Evolutionary conservation across 192 early-diverging fungal species (phyloP).

Genomic region (Podila clonocystis): DNA sequence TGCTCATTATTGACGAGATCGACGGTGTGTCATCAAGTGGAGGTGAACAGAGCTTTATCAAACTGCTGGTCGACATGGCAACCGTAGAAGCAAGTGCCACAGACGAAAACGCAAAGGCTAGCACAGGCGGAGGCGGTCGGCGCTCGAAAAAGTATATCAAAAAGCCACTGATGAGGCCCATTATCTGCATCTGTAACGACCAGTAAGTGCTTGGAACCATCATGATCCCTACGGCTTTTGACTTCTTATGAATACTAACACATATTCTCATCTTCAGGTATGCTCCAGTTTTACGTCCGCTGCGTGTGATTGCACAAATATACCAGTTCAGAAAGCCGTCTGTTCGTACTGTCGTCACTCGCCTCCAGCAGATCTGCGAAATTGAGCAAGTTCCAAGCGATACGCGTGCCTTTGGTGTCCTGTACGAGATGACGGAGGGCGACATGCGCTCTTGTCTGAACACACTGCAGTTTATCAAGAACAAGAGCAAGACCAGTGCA

Average conservation of each 20-base stretch:
- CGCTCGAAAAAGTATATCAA: slow-evolving; percentile 41
- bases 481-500: slow-evolving; percentile 19
- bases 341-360: slow-evolving; percentile 69
- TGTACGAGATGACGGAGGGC: slow-evolving; percentile 83
- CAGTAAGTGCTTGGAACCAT: slow-evolving; percentile 58
- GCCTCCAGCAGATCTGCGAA: slow-evolving; percentile 84
- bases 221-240: not conserved
- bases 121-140: slow-evolving; percentile 17
- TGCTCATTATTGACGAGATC: slow-evolving; percentile 96
- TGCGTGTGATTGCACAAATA: slow-evolving; percentile 81
- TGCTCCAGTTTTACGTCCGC: slow-evolving; percentile 85
- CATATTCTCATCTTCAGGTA: slow-evolving; percentile 61
- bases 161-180: slow-evolving; percentile 81
- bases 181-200: slow-evolving; percentile 99
- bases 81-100: slow-evolving; percentile 38
- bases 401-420: slow-evolving; percentile 74
- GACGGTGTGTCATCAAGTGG: slow-evolving; percentile 87
- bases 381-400: slow-evolving; percentile 79
- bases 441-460: slow-evolving; percentile 93
- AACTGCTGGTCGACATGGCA: slow-evolving; percentile 78
- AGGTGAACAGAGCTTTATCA: slow-evolving; percentile 83
- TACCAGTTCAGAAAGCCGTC: slow-evolving; percentile 76
- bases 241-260: not conserved
- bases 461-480: slow-evolving; percentile 76
- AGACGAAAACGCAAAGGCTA: slow-evolving; percentile 14